Conservation (phyloP, 331 rosid species). For the Quercus lobata region DNA sequence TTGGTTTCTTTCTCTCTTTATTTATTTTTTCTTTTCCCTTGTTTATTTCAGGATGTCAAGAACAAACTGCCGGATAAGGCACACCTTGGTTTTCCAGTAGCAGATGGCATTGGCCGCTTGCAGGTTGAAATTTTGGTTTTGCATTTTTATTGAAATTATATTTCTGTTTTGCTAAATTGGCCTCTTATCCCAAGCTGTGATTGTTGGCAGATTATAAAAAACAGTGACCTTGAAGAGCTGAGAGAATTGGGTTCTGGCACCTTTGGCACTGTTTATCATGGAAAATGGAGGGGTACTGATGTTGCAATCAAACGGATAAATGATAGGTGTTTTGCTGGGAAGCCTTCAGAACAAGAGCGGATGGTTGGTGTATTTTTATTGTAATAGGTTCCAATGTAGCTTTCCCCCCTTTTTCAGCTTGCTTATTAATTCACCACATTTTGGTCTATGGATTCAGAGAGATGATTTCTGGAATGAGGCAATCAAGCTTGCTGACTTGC, state of each 20-base stretch:
- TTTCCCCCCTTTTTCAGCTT: conserved; percentile 8
- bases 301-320: conserved; percentile 91
- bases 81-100: conserved; percentile 56
- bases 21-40: neutral
- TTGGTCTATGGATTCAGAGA: conserved; percentile 48
- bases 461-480: conserved; percentile 97
- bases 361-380: conserved; percentile 47
- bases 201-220: conserved; percentile 62
- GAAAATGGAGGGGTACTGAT: conserved; percentile 94
- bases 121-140: conserved; percentile 51
- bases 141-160: conserved; percentile 12
- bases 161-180: conserved; percentile 5
- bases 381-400: conserved; percentile 11
- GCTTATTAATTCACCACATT: conserved; percentile 5
- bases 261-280: conserved; percentile 94
- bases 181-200: conserved; percentile 5
- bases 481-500: conserved; percentile 88
- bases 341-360: conserved; percentile 90
- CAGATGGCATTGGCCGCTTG: conserved; percentile 62
- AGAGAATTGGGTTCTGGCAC: conserved; percentile 92
- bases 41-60: conserved; percentile 46
- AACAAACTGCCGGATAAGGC: conserved; percentile 46
- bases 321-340: conserved; percentile 86
- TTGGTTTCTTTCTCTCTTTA: conserved; percentile 4
- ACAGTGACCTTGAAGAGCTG: conserved; percentile 81